Conservation (phyloP, 768 basidiomycete genomes). For the Hirschioporus abietinus region DNA sequence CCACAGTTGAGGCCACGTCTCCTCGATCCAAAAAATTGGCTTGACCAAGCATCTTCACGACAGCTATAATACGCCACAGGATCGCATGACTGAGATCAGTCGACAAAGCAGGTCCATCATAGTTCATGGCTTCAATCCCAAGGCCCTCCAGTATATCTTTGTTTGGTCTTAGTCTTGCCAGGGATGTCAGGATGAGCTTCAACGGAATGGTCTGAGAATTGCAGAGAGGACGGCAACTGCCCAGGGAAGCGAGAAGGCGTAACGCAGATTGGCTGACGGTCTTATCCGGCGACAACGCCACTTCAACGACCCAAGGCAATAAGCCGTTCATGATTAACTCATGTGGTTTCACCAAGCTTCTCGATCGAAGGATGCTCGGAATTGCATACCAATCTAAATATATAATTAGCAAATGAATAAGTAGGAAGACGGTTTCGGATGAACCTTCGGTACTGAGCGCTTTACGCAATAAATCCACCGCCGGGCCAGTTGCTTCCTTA, state of each 20-base stretch:
- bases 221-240: background rate
- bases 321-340: background rate
- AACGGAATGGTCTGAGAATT: background rate
- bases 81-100: background rate
- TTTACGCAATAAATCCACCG: background rate
- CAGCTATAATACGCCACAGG: background rate
- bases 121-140: background rate
- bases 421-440: background rate
- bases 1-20: background rate
- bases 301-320: background rate
- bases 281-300: background rate
- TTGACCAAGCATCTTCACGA: background rate
- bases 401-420: background rate
- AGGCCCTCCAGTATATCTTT: background rate
- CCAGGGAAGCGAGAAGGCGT: background rate
- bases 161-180: background rate
- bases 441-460: background rate
- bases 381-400: background rate
- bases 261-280: background rate
- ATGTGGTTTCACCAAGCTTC: background rate
- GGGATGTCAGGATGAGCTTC: background rate
- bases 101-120: background rate
- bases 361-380: background rate
- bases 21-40: background rate
- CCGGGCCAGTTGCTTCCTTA: background rate